A percentile compares a stretch with the other conserved stretches of the same genome.
Conservation (phyloP, 2,329 filamentous ascomycete genomes). For the Chrysoporthe cubensis region DNA sequence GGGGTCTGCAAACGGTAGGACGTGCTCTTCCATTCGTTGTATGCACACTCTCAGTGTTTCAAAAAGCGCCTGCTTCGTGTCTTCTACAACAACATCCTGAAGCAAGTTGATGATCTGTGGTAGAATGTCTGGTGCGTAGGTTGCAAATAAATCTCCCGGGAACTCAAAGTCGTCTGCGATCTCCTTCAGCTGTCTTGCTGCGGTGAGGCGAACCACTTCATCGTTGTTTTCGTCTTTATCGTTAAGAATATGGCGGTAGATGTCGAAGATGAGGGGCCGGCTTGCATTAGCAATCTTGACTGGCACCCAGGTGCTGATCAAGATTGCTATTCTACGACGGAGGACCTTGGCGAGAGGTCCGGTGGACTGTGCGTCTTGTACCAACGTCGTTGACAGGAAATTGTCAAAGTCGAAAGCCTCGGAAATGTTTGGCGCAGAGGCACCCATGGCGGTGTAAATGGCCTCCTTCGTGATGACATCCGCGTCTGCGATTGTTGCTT, state of each 20-base stretch:
- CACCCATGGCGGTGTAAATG: constrained; percentile 89
- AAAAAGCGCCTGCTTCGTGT: constrained; percentile 88
- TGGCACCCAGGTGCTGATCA: constrained; percentile 87
- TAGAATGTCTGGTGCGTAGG: constrained; percentile 76
- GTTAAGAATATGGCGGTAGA: constrained; percentile 85
- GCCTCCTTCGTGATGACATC: constrained; percentile 89
- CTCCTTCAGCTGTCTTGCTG: constrained; percentile 79
- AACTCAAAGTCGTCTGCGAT: constrained; percentile 88
- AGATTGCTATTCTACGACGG: constrained; percentile 82
- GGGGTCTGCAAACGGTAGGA: constrained; percentile 71
- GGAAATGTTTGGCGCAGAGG: constrained; percentile 77
- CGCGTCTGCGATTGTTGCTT: constrained; percentile 66
- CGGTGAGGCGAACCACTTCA: constrained; percentile 87
- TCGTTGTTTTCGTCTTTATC: constrained; percentile 81
- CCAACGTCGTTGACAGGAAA: constrained; percentile 75
- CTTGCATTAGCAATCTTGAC: constrained; percentile 73
- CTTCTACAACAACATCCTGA: constrained; percentile 76
- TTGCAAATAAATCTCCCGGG: constrained; percentile 71
- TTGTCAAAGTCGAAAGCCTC: constrained; percentile 80
- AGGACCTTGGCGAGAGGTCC: constrained; percentile 75
- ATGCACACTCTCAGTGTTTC: constrained; percentile 85
- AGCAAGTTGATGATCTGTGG: constrained; percentile 77
- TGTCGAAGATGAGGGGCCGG: constrained; percentile 78
- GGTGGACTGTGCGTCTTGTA: constrained; percentile 73
- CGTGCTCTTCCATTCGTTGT: constrained; percentile 76